phyloP scores from a whole-genome alignment of 2,329 filamentous ascomycete genomes.

The Orbilia quercus region DNA sequence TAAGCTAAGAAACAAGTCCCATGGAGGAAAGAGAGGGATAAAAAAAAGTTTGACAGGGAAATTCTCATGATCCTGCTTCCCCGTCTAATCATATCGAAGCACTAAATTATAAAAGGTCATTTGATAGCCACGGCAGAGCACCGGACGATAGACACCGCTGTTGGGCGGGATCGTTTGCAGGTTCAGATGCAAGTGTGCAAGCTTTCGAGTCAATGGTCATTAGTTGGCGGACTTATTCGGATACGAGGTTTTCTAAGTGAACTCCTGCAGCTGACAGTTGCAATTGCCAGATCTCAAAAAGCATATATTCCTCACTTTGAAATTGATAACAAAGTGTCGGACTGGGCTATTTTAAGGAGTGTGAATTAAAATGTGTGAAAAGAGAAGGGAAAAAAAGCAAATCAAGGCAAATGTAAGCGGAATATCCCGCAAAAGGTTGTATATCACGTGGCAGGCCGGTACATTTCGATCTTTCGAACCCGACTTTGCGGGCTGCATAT shows the following conservation, averaged over 20 bases:
- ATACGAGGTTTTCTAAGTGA: neutral
- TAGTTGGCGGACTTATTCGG: conserved; percentile 12
- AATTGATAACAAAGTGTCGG: no score
- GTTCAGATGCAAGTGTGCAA: no score
- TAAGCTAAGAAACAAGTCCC: conserved; percentile 20
- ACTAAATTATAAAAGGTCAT: conserved; percentile 38
- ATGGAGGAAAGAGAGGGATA: conserved; percentile 15
- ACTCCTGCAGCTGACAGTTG: neutral
- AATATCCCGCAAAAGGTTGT: conserved; percentile 35
- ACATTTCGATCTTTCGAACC: conserved; percentile 17
- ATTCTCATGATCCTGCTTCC: conserved; percentile 18
- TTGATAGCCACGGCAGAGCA: conserved; percentile 35
- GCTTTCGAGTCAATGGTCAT: neutral
- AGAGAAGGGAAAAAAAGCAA: conserved; percentile 35
- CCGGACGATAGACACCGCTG: conserved; percentile 27
- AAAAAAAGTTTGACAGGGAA: conserved; percentile 11
- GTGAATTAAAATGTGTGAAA: neutral
- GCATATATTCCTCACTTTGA: no score
- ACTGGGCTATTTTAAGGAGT: conserved; percentile 40
- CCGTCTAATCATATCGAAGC: conserved; percentile 30
- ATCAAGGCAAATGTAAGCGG: conserved; percentile 45
- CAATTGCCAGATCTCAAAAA: conserved; percentile 1
- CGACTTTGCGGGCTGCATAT: neutral
- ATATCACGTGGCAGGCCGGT: conserved; percentile 51
- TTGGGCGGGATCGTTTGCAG: conserved; percentile 10